These are phyloP conservation scores for Discostella stelligeroides DNA, from an alignment of 108 stramenopile genomes.

Conservation along the genomic window DNA sequence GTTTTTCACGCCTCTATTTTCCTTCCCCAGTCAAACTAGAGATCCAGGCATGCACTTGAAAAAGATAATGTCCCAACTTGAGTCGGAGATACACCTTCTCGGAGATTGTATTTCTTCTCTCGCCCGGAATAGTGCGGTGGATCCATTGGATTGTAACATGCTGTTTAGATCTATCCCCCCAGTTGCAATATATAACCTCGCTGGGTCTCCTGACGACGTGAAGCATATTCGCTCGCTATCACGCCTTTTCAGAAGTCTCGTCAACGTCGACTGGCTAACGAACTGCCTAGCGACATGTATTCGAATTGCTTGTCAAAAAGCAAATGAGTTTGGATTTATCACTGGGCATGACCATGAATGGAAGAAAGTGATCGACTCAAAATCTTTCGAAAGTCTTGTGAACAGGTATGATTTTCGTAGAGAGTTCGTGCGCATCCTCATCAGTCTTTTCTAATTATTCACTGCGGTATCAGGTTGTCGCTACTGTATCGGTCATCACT, in stretches of 20 bases:
- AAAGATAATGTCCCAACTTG: slow-evolving; percentile 51
- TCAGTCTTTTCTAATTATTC: too few relatives aligned
- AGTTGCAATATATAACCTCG: slow-evolving; percentile 57
- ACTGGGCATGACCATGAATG: slow-evolving; percentile 70
- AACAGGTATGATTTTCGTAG: neutral
- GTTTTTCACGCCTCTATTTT: neutral
- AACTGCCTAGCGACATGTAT: slow-evolving; percentile 60
- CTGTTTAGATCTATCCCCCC: slow-evolving; percentile 60
- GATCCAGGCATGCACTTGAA: slow-evolving; percentile 67
- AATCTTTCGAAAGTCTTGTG: slow-evolving; percentile 56
- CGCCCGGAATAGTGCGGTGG: slow-evolving; percentile 5
- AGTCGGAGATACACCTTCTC: slow-evolving; percentile 39
- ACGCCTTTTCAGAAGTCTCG: slow-evolving; percentile 54
- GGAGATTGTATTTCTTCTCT: slow-evolving; percentile 25
- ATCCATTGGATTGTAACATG: slow-evolving; percentile 43
- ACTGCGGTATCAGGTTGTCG: slow-evolving; percentile 31
- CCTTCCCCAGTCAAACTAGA: slow-evolving; percentile 38
- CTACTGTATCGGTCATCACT: slow-evolving; percentile 66
- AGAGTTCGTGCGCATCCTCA: too few relatives aligned
- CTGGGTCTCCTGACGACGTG: slow-evolving; percentile 13
- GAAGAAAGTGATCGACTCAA: slow-evolving; percentile 68
- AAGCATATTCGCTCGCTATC: slow-evolving; percentile 27
- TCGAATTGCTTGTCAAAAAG: slow-evolving; percentile 59
- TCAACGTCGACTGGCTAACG: slow-evolving; percentile 67
- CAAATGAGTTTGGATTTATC: slow-evolving; percentile 53